Base-by-base conservation (phyloP, 768 basidiomycete species). In the Boletus bicolor region DNA sequence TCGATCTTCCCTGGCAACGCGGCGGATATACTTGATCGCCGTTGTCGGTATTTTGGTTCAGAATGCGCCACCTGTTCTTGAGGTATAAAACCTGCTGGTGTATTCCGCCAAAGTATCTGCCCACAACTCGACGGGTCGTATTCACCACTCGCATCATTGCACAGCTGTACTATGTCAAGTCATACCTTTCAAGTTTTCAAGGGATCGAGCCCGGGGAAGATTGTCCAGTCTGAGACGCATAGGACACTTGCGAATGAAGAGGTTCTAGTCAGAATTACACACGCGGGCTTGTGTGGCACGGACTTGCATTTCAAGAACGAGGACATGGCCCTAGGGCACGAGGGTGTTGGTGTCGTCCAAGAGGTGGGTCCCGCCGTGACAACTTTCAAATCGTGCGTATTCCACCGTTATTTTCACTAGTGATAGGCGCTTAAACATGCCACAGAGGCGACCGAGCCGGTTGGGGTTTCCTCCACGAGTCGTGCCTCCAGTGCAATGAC, bases 241-340 rank as follows among this genome's bases (percentile, higher is more conserved):
- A 28, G 43, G 9, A 1, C 2, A 10, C 43, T 44, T 9, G 26
- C 26, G 26, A 15, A 44, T 9, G 43, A 28, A 2, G 26, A 44
- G 15, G 66, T 67, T 6, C 52, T 65, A 0, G 36, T 68, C 28
- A 62, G 58, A 35, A 54, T 66, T 35, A 68, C 67, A 15, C 66
- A 67, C 42, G 57, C 56, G 49, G 72, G 72, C 0, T 53, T 73
- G n/a, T 72, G 21, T 70, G 69, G 66, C 4, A 73, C 70, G 1
- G 73, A 74, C 54, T 58, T 69, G 19, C 70, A 72, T 41, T 64
- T 57, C 43, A 60, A 59, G 45, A 51, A 57, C 30, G 37, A 53
- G 4, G 26, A n/a, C 17, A 44, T 44, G 44, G 43, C 28, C 26
- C 17, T 44, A 7, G 26, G 26, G 26, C 17, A 44, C 10, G 17